Percentiles rank a stretch among this genome's conserved stretches.
These are phyloP conservation scores for Stygiomarasmius scandens DNA, from an alignment of 1,284 basidiomycete species.

Conservation along the genomic window DNA sequence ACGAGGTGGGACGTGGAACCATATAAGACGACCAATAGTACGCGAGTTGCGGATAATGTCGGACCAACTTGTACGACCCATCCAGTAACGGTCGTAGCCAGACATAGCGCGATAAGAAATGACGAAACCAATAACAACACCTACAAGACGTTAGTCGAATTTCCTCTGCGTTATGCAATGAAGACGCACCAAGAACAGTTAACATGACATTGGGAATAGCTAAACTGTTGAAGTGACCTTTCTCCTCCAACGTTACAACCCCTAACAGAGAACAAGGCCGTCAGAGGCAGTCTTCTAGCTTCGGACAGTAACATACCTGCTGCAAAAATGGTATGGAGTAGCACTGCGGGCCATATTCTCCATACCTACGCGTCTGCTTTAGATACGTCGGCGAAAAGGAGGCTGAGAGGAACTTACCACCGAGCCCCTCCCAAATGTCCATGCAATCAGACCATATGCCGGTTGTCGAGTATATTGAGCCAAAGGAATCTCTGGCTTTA, in stretches of 20 bases:
- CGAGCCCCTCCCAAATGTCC: constrained; percentile 10
- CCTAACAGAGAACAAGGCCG: constrained; percentile 2
- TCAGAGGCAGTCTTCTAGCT: not conserved
- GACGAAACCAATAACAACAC: constrained; percentile 72
- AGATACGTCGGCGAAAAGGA: not conserved
- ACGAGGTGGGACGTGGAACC: constrained; percentile 63
- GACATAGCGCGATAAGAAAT: constrained; percentile 66
- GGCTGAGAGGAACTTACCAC: constrained; percentile 2
- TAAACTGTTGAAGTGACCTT: constrained; percentile 38
- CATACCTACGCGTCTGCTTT: constrained; percentile 46
- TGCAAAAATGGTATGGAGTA: constrained; percentile 61
- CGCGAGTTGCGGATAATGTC: constrained; percentile 56
- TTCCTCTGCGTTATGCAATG: not conserved
- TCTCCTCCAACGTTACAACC: constrained; percentile 48
- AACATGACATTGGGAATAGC: constrained; percentile 59
- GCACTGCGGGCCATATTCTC: constrained; percentile 68
- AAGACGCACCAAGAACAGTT: constrained; percentile 52
- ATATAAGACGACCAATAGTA: constrained; percentile 55
- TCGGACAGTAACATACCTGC: constrained; percentile 36
- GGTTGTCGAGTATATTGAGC: constrained; percentile 6
- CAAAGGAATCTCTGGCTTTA: constrained; percentile 11
- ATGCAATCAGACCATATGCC: constrained; percentile 8
- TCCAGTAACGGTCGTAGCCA: constrained; percentile 68
- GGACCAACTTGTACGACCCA: constrained; percentile 60
- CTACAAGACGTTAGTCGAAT: constrained; percentile 25